Conservation (phyloP, 306 rosid genomes). For the Vigna nakashimae region DNA sequence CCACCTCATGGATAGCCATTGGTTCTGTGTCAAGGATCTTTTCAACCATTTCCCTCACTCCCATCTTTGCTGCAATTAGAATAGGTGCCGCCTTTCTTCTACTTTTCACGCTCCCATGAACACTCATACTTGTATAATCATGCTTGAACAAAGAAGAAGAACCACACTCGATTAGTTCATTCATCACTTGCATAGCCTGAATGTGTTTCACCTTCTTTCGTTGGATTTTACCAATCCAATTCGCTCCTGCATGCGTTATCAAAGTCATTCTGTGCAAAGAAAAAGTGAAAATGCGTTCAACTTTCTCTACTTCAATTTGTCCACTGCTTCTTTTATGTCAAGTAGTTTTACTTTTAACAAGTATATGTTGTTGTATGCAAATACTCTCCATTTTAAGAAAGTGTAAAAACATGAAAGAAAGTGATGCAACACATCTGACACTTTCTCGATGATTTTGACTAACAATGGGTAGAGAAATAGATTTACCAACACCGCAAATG, state of each 20-base stretch:
- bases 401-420: neutral
- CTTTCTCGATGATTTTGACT: neutral
- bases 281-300: neutral
- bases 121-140: slow-evolving; percentile 15
- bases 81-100: slow-evolving; percentile 27
- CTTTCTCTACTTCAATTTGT: neutral
- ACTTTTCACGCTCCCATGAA: neutral
- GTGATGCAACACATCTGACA: neutral
- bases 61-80: slow-evolving; percentile 54
- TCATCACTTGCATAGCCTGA: slow-evolving; percentile 48
- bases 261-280: neutral
- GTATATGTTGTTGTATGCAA: neutral
- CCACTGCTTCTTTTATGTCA: neutral
- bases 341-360: neutral
- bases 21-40: slow-evolving; percentile 52
- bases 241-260: slow-evolving; percentile 41
- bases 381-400: neutral
- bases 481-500: slow-evolving; percentile 51
- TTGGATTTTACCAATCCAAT: slow-evolving; percentile 51
- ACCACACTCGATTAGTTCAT: slow-evolving; percentile 40
- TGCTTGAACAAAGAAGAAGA: slow-evolving; percentile 27
- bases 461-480: slow-evolving; percentile 1
- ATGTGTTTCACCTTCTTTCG: slow-evolving; percentile 53
- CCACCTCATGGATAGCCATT: slow-evolving; percentile 51
- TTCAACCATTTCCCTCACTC: slow-evolving; percentile 51